Evolutionary conservation across 164 flowering plant species (phyloP).

Genomic region (Magnolia changhungtana): DNA sequence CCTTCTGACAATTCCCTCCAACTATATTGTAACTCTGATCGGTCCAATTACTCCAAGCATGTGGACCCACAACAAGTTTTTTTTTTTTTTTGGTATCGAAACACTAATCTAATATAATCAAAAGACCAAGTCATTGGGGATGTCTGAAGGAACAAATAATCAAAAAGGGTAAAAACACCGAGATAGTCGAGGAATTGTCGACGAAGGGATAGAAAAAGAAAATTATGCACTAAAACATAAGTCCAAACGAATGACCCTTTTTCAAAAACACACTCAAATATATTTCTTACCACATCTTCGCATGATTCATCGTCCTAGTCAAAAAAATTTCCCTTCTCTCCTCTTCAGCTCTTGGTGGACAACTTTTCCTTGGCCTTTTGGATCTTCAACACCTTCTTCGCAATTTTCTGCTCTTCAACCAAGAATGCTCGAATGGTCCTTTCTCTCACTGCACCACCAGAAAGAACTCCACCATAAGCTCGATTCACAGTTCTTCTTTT

Average conservation of each 20-base stretch:
- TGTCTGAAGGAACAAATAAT: no score
- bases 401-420: conserved; percentile 76
- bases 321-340: conserved; percentile 24
- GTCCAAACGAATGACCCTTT: not conserved
- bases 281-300: not conserved
- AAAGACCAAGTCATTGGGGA: no score
- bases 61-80: not conserved
- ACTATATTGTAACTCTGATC: conserved; percentile 25
- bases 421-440: conserved; percentile 76
- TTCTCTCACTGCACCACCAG: conserved; percentile 72
- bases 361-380: conserved; percentile 74
- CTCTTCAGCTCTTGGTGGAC: conserved; percentile 38
- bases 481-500: conserved; percentile 78
- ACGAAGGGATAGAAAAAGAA: no score
- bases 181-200: no score
- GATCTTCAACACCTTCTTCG: conserved; percentile 76
- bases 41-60: not conserved
- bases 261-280: conserved; percentile 4
- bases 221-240: no score
- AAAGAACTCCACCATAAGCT: conserved; percentile 69
- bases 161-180: no score
- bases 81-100: no score
- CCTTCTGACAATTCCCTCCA: no score
- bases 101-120: no score
- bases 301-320: conserved; percentile 18